Conservation (phyloP, 2,329 filamentous ascomycete genomes). For the Fusarium illudens region DNA sequence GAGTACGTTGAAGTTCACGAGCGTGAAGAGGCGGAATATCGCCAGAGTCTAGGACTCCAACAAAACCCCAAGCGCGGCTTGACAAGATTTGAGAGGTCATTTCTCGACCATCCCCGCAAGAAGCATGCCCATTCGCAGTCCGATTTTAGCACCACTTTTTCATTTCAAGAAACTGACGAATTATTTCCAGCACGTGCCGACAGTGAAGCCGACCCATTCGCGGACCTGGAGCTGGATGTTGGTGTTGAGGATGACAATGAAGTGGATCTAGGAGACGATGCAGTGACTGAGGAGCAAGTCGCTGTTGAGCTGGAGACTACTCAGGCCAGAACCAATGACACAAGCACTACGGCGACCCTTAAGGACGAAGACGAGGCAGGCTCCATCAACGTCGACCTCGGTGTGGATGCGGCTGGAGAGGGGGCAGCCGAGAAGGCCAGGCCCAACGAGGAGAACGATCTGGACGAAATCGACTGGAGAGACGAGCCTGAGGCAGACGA, state of each 20-base stretch:
- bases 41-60: constrained; percentile 8
- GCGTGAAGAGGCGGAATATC: constrained; percentile 27
- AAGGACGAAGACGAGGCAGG: constrained; percentile 45
- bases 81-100: not conserved
- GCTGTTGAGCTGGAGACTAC: constrained; percentile 15
- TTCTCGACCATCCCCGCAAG: not conserved
- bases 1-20: constrained; percentile 27
- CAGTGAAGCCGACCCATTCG: constrained; percentile 40
- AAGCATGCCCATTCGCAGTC: constrained; percentile 18
- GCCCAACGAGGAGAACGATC: constrained; percentile 28
- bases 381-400: constrained; percentile 36
- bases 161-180: constrained; percentile 39
- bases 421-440: constrained; percentile 35
- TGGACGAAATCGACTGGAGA: constrained; percentile 45
- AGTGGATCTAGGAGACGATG: constrained; percentile 25
- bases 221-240: constrained; percentile 39
- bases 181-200: constrained; percentile 34
- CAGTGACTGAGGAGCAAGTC: constrained; percentile 26
- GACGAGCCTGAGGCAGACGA: constrained; percentile 40
- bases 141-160: constrained; percentile 33
- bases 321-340: constrained; percentile 31
- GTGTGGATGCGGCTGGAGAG: constrained; percentile 29
- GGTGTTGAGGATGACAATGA: constrained; percentile 27
- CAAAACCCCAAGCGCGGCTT: not conserved
- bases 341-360: constrained; percentile 47